A percentile compares a stretch with the other conserved stretches of the same genome.
phyloP scores from a whole-genome alignment of 2,329 filamentous ascomycete species.

The Aspergillus sp. region DNA sequence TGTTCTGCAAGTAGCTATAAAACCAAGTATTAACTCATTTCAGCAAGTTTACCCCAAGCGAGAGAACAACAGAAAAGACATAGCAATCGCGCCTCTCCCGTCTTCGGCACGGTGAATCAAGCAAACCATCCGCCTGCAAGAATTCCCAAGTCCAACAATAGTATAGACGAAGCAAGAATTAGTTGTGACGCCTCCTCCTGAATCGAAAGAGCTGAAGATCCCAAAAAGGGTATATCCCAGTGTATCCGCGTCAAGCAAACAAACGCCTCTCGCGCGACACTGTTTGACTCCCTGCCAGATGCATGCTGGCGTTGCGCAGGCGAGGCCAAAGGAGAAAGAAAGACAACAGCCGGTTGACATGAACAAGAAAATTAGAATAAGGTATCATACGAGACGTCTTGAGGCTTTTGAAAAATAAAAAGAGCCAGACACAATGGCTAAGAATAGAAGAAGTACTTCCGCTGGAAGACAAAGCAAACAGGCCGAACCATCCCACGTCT shows the following conservation, averaged over 20 bases:
- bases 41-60: slow-evolving; percentile 12
- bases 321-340: slow-evolving; percentile 5
- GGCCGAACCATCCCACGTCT: neutral
- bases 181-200: slow-evolving; percentile 8
- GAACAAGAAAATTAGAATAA: slow-evolving; percentile 2
- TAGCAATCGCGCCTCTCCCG: slow-evolving; percentile 2
- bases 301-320: slow-evolving; percentile 7
- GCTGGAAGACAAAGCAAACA: neutral
- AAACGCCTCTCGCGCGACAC: slow-evolving; percentile 12
- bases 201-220: slow-evolving; percentile 6
- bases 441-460: neutral
- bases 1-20: too few relatives aligned
- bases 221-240: slow-evolving; percentile 14
- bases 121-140: slow-evolving; percentile 2
- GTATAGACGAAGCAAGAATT: too few relatives aligned
- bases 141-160: slow-evolving; percentile 8
- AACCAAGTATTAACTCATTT: too few relatives aligned
- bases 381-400: neutral
- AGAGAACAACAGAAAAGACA: slow-evolving; percentile 3
- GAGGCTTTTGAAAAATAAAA: slow-evolving; percentile 4
- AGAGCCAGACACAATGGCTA: slow-evolving; percentile 2
- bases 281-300: slow-evolving; percentile 2
- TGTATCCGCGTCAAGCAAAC: slow-evolving; percentile 17
- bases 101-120: slow-evolving; percentile 8
- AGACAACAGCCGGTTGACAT: slow-evolving; percentile 5